Evolutionary conservation across 257 asterid genomes (phyloP).

Genomic region (Ilex asprella): DNA sequence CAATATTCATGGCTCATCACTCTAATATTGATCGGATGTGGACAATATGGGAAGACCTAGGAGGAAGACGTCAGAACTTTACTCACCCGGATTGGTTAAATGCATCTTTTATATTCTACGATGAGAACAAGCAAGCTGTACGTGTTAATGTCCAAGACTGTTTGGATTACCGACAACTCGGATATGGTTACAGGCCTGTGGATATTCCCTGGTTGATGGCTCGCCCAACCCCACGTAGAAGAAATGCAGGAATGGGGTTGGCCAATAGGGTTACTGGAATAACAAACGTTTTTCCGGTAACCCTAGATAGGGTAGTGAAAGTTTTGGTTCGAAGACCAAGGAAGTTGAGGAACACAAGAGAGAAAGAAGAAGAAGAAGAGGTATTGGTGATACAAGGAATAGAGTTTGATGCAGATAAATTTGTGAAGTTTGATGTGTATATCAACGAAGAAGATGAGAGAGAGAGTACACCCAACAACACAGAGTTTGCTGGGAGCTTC

Average conservation of each 20-base stretch:
- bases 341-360: too few species aligned
- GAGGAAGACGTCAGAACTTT: constrained; percentile 27
- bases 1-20: constrained; percentile 33
- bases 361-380: too few species aligned
- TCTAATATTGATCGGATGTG: constrained; percentile 42
- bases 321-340: background rate
- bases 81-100: constrained; percentile 29
- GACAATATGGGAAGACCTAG: constrained; percentile 30
- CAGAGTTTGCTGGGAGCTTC: too few species aligned
- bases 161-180: constrained; percentile 13
- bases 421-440: too few species aligned
- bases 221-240: constrained; percentile 21
- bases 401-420: too few species aligned
- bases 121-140: constrained; percentile 33
- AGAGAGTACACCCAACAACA: too few species aligned
- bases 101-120: constrained; percentile 33
- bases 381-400: too few species aligned
- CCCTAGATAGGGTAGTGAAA: background rate
- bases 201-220: constrained; percentile 38
- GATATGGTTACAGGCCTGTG: constrained; percentile 21
- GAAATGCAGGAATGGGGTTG: constrained; percentile 20
- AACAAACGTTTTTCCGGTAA: background rate
- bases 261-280: background rate
- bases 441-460: too few species aligned
- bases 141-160: constrained; percentile 28